Base-by-base conservation (phyloP, 1,139 yeast species). In the Geotrichum aggregatum region DNA sequence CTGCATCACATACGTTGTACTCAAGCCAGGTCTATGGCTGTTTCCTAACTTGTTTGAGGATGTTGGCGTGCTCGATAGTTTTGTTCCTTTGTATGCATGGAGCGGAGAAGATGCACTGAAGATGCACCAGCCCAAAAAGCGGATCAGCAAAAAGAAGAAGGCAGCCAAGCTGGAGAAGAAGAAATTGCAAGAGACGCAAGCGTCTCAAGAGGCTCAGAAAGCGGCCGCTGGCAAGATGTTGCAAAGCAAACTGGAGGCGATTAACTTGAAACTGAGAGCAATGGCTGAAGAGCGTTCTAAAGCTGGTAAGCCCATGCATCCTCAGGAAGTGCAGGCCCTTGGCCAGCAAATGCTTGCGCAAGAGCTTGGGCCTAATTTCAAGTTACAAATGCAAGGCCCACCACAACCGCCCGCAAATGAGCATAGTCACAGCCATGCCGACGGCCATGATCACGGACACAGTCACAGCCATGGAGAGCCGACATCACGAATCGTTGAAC, bases 31-130 rank as follows among this genome's bases (percentile, higher is more conserved):
- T 4, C 77, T 94, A 66, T 92, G 99, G 98, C 70, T 92, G 49
- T 92, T 87, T 77, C 99, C 99, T 55, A 92, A 92, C 67, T 75
- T 92, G 66, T 92, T 91, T 71, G 98, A 84, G 57, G 99, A 92
- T 66, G 91, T 95, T 62, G 96, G 98, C 24, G 87, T 94, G 59
- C 67, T 92, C 59, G 98, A 91, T 57, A 85, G 96, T 74, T 92
- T 94, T 74, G 77, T 78, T 60, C 99, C 99, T 1, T 61, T 84
- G 6, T 92, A 87, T 67, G 95, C 82, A 5, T 92, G 95, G 91
- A 89, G 88, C 62, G 87, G 72, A 19, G 61, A 55, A 33, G 59
- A 57, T 42, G 51, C 60, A 28, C 59, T 61, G 50, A 63, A 63
- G 47, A 59, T 66, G 47, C 71, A 71, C 36, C 60, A 59, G 56